Base-by-base conservation (phyloP, 495 filamentous ascomycete genomes). In the Chaetomium fimeti region DNA sequence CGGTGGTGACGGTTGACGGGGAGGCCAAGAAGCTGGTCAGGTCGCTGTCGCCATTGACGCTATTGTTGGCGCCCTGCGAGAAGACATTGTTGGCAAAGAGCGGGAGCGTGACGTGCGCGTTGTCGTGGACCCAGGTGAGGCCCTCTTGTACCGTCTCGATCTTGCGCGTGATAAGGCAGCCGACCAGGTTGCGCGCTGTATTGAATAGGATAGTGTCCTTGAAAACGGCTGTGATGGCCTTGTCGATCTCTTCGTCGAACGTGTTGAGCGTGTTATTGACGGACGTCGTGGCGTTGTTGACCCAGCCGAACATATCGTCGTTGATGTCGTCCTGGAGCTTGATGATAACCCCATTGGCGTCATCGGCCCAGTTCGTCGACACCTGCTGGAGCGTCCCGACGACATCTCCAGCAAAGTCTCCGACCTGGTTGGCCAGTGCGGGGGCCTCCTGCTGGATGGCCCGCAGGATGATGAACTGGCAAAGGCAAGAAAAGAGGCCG, bases 251-350 rank as follows among this genome's bases (percentile, higher is more conserved):
- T 36, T 89, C 80, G 61, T 92, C 85, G 73, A 97, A 91, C 16
- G 82, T 80, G 66, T 91, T 93, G 27, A 98, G 85, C 0, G 94
- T 98, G 63, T 88, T 72, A 73, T 98, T 98, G 55, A 97, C 79
- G 0, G 90, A 89, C 5, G 75, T 77, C 0, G 93, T 97, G 13
- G 87, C 89, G 42, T 86, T 92, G 49, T 87, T 89, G 32, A 96
- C 91, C 90, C 93, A 96, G 63, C 92, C 89, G 64, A 97, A 87
- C 49, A 98, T 75, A 53, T 97, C 85, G 27, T 85, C 63, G 77
- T 98, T 98, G 72, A 98, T 84, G 25, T 90, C 84, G 25, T 74
- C 74, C 76, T 90, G 89, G 27, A 89, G 85, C 48, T 78, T 76
- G 27, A 73, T 75, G 71, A 97, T 89, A 40, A 86, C 90, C 5